phyloP scores from a whole-genome alignment of 345 rosid species.

The Syzygium oleosum region DNA sequence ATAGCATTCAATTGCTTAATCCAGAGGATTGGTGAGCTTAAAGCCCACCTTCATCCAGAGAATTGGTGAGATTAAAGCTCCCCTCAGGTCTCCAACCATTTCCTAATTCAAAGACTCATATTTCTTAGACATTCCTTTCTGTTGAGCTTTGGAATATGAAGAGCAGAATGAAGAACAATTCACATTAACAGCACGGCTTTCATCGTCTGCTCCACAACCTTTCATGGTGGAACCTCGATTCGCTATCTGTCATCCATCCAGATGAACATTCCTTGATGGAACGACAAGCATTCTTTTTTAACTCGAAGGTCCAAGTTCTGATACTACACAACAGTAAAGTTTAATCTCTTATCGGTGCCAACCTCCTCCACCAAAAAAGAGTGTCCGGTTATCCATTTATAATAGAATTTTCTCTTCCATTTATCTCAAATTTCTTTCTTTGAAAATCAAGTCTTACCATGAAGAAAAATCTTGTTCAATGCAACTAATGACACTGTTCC shows the following conservation, averaged over 20 bases:
- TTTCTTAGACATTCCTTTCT: not conserved
- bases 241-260: not conserved
- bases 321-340: not conserved
- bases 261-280: not conserved
- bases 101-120: not conserved
- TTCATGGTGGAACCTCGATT: not conserved
- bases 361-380: not conserved
- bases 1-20: not conserved
- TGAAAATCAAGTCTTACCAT: not conserved
- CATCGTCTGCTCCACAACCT: not conserved
- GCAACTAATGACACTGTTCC: not conserved
- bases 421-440: not conserved
- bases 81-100: not conserved
- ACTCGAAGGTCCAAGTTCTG: not conserved
- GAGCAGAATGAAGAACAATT: not conserved
- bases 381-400: not conserved
- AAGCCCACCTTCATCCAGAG: not conserved
- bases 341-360: not conserved
- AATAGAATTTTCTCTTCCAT: not conserved
- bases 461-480: not conserved
- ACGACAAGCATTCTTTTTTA: not conserved
- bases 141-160: not conserved
- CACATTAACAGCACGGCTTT: not conserved
- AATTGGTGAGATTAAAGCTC: not conserved
- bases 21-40: not conserved